Base-by-base conservation (phyloP, 192 early-diverging fungal species). In the Coemansia sp. region DNA sequence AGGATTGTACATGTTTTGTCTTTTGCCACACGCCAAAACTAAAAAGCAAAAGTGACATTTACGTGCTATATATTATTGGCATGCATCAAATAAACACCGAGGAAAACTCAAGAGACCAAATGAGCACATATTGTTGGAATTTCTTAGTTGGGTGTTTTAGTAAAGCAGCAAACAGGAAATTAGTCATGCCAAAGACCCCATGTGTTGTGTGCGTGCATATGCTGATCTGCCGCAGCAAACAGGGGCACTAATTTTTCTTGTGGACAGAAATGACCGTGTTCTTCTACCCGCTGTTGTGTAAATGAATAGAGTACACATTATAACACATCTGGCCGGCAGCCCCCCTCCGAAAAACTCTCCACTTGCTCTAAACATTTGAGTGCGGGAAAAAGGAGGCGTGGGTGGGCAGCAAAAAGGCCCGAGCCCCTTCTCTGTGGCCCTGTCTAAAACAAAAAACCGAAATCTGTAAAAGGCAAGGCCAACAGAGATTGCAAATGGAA, bases 341-440 rank as follows among this genome's bases (percentile, higher is more conserved):
- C 48, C 7, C 47, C 19, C 48, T 49, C 48, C 48, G 48, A 49
- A 3, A 49, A 49, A 49, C 48, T 49, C 48, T 17, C 48, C 48
- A 49, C 48, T 22, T 21, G 16, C 48, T 21, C 48, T 49, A 49
- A 49, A 49, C 16, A 49, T 7, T 8, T 7, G 19, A 49, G 48
- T 21, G 48, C 48, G 19, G 48, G 16, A 45, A 45, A 45, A 45
- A 45, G 11, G 41, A 45, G 41, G 41, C 41, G 41, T 45, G 41
- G 41, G 41, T 45, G 41, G 41, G 3, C 41, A 45, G 41, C 41
- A 45, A 45, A 21, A 45, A 45, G 14, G 41, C 14, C 41, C 41
- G 41, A 45, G 41, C 41, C 9, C 9, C 41, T 4, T 45, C 16
- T 3, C 41, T 45, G 39, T 41, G 41, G 41, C 41, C 41, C 41